These are phyloP conservation scores for Tulasnella sp. DNA, from an alignment of 768 basidiomycete species.

Conservation along the genomic window DNA sequence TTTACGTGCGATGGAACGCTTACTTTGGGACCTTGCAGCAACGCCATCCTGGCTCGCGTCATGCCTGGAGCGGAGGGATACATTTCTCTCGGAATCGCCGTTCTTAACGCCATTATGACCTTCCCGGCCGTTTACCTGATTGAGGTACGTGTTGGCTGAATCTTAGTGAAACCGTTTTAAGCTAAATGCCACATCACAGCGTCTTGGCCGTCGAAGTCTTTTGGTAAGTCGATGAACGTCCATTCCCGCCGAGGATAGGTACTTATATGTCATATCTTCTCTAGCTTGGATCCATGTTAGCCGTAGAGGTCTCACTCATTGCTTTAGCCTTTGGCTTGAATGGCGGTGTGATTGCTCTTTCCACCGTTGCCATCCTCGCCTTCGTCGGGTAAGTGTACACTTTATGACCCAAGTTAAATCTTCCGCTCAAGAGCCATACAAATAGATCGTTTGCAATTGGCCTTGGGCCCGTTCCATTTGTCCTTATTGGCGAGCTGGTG, in stretches of 20 bases:
- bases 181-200: neutral
- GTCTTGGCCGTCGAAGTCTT: conserved; percentile 20
- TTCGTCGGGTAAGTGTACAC: conserved; percentile 4
- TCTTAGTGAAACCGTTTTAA: neutral
- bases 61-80: conserved; percentile 11
- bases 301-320: conserved; percentile 14
- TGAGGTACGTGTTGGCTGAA: conserved; percentile 22
- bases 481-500: conserved; percentile 84
- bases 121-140: conserved; percentile 29
- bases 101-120: conserved; percentile 32
- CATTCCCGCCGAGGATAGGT: conserved; percentile 14
- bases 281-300: conserved; percentile 17
- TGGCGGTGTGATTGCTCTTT: neutral
- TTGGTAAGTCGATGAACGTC: conserved; percentile 19
- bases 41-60: conserved; percentile 10
- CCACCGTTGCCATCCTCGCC: conserved; percentile 8
- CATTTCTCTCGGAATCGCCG: conserved; percentile 16
- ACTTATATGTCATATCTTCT: neutral
- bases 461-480: conserved; percentile 85
- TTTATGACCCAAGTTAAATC: neutral
- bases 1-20: neutral
- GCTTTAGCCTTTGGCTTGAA: conserved; percentile 17
- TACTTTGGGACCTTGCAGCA: neutral
- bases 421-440: neutral
- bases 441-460: conserved; percentile 77